Evolutionary conservation across 148 eudicot genomes (phyloP).

Genomic region (Persicaria tinctoria): DNA sequence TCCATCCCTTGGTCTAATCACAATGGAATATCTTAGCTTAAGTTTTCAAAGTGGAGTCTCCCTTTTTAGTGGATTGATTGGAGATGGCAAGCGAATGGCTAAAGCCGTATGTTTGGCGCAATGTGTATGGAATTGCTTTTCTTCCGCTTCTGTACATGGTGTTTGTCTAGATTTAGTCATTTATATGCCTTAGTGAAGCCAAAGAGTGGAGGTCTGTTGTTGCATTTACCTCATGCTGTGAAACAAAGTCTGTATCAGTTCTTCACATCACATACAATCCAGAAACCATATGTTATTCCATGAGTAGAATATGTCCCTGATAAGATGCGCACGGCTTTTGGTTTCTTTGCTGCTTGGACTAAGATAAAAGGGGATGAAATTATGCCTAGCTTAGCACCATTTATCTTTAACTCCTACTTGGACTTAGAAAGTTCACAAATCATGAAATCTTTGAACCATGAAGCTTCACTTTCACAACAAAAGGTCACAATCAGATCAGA

Average conservation of each 20-base stretch:
- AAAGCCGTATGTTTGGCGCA: background rate
- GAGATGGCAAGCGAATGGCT: background rate
- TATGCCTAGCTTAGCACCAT: background rate
- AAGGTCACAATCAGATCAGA: background rate
- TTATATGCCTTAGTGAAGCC: background rate
- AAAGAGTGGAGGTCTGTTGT: background rate
- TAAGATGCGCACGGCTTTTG: background rate
- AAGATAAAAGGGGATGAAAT: slow-evolving; percentile 4
- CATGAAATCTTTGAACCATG: slow-evolving; percentile 9
- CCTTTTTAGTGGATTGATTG: slow-evolving; percentile 8
- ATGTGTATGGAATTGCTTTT: background rate
- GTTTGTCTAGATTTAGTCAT: slow-evolving; percentile 6
- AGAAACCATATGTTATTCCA: background rate
- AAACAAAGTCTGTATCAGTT: slow-evolving; percentile 3
- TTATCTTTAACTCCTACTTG: background rate
- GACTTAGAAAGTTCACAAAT: background rate
- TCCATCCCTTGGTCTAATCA: slow-evolving; percentile 2
- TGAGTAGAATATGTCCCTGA: background rate
- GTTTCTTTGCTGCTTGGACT: background rate
- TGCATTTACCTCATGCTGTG: background rate
- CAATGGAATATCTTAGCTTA: slow-evolving; percentile 11
- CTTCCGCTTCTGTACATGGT: background rate
- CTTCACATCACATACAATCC: background rate
- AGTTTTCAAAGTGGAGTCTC: background rate
- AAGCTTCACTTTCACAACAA: background rate